Percentiles rank a stretch among this genome's conserved stretches.
phyloP scores from a whole-genome alignment of 371 early-diverging fungal species.

The Sporodiniella umbellata region DNA sequence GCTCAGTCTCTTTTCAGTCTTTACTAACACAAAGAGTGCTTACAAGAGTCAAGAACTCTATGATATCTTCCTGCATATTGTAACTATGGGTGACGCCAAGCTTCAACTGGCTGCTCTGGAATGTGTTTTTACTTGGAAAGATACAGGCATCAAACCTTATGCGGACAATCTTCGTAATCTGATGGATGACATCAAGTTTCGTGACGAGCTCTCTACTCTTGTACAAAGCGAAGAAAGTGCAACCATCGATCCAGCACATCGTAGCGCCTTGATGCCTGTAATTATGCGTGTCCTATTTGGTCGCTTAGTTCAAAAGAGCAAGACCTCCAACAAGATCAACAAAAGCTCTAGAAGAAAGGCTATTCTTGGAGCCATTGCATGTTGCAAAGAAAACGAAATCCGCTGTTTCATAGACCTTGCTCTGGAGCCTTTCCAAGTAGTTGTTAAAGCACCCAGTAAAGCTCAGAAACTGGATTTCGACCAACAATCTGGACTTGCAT shows the following conservation, averaged over 20 bases:
- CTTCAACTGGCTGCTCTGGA: slow-evolving; percentile 80
- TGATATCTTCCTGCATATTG: slow-evolving; percentile 63
- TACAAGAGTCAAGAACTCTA: slow-evolving; percentile 54
- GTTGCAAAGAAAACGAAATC: slow-evolving; percentile 64
- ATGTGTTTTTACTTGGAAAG: slow-evolving; percentile 80
- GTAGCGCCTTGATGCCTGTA: slow-evolving; percentile 66
- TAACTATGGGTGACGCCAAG: slow-evolving; percentile 76
- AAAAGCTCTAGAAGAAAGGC: slow-evolving; percentile 67
- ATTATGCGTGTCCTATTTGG: slow-evolving; percentile 88
- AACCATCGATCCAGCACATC: slow-evolving; percentile 64
- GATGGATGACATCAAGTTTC: slow-evolving; percentile 83
- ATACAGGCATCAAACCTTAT: slow-evolving; percentile 64
- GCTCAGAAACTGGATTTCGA: slow-evolving; percentile 17
- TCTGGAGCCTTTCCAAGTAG: slow-evolving; percentile 67
- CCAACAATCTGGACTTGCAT: slow-evolving; percentile 16
- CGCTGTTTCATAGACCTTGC: slow-evolving; percentile 74
- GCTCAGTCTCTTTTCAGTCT: slow-evolving; percentile 73
- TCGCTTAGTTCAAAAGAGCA: slow-evolving; percentile 74
- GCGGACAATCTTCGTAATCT: slow-evolving; percentile 73
- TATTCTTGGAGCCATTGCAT: slow-evolving; percentile 74
- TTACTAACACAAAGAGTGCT: slow-evolving; percentile 60
- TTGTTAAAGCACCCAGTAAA: slow-evolving; percentile 26
- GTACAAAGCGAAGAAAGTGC: slow-evolving; percentile 57
- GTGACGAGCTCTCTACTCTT: slow-evolving; percentile 81
- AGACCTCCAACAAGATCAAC: slow-evolving; percentile 55